Base-by-base conservation (phyloP, 176 grass and related monocot genomes). In the Calamus simplicifolius region DNA sequence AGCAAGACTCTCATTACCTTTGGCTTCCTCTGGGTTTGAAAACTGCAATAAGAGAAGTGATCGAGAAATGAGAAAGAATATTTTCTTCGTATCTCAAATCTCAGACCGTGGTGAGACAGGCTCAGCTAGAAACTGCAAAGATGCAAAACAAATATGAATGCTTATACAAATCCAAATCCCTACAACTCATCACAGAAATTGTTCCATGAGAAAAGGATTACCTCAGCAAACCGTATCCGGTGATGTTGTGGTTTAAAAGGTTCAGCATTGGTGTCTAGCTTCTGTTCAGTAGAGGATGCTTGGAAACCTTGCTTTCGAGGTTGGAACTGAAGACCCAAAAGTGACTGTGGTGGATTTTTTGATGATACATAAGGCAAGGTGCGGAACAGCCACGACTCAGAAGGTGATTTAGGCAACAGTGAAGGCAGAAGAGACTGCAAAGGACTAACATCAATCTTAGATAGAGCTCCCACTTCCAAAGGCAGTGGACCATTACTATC, bases 321-420 rank as follows among this genome's bases (percentile, higher is more conserved):
- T 64, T 90, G 91, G 48, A 87, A 76, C 81, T 83, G 84, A 52
- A 98, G 89, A 69, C 88, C 94, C 63, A 98, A 81, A 75, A 98
- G 85, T 66, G 85, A 98, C 63, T 78, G 66, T 7, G 73, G 54
- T 66, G 58, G 64, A 65, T 81, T 85, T 61, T 83, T 98, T n/a
- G 71, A 67, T 50, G 62, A 73, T 50, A 93, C 81, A 19, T 79
- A 83, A 43, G 81, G 81, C 63, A 98, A 76, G 61, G 79, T 89
- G 21, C 84, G 84, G 80, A 84, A 92, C 58, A 98, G 87, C 94
- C 94, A 98, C 4, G 94, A 98, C 52, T 98, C 93, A 50, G 87
- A 92, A 77, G 94, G 94, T 71, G 94, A 89, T 81, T 79, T 98
- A 25, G 94, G 93, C 51, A 83, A 75, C 51, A 72, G 84, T 56